Evolutionary conservation across 2,329 filamentous ascomycete species (phyloP).

Genomic region (Trichophaea hybrida): DNA sequence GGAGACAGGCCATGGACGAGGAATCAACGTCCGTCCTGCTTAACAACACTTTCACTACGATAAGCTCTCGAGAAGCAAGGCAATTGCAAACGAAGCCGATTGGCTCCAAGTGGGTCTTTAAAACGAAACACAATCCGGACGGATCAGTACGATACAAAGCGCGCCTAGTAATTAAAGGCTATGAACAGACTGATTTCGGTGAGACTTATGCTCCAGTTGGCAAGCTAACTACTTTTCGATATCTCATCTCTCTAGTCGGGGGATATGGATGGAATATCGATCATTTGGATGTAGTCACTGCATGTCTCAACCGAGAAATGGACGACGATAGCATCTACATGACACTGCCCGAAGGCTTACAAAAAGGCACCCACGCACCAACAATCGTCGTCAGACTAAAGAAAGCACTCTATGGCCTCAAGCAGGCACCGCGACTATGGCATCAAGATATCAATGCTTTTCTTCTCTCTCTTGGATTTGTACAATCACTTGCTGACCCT

Average conservation of each 20-base stretch:
- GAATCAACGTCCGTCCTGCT: too few relatives aligned
- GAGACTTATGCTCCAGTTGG: slow-evolving; percentile 12
- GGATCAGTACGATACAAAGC: slow-evolving; percentile 8
- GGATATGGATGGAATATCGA: slow-evolving; percentile 8
- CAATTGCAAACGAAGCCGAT: not conserved
- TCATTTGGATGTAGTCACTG: slow-evolving; percentile 19
- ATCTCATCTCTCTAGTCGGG: not conserved
- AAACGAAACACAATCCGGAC: slow-evolving; percentile 7
- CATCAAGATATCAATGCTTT: slow-evolving; percentile 4
- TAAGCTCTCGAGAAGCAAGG: too few relatives aligned
- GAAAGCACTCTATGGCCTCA: slow-evolving; percentile 5
- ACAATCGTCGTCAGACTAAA: not conserved
- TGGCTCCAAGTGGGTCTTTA: slow-evolving; percentile 16
- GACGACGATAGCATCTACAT: slow-evolving; percentile 25
- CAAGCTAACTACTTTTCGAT: not conserved
- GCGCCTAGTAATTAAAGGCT: slow-evolving; percentile 8
- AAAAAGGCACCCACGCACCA: not conserved
- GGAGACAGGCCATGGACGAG: too few relatives aligned
- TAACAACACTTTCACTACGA: too few relatives aligned
- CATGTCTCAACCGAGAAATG: slow-evolving; percentile 29
- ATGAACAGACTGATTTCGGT: slow-evolving; percentile 3
- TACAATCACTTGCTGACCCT: not conserved
- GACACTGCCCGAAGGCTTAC: slow-evolving; percentile 13
- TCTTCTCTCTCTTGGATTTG: not conserved
- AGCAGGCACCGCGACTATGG: slow-evolving; percentile 1